Conservation (phyloP, 805 yeast species). For the Candida vaughaniae region DNA sequence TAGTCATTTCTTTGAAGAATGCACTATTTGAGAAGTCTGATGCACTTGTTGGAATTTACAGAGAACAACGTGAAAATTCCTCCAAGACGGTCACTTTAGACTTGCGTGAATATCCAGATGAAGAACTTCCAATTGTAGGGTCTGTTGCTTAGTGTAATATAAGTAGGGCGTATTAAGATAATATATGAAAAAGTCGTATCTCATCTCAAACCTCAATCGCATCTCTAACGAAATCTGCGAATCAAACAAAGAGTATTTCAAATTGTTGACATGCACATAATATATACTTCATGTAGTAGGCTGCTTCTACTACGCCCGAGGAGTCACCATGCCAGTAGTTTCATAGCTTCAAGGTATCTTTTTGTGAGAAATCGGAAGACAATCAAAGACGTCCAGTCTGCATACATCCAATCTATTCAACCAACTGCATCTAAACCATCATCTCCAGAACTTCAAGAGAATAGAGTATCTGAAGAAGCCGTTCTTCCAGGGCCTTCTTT, state of each 20-base stretch:
- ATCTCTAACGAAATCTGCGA: conserved; percentile 3
- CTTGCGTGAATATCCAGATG: conserved; percentile 57
- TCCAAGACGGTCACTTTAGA: conserved; percentile 75
- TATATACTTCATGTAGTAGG: no score
- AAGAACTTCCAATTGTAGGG: conserved; percentile 17
- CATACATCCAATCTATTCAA: no score
- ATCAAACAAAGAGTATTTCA: neutral
- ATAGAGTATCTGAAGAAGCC: no score
- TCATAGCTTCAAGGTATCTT: no score
- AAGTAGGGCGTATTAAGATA: neutral
- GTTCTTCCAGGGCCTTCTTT: no score
- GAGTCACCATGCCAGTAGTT: no score
- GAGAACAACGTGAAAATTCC: conserved; percentile 72
- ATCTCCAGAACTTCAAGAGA: neutral
- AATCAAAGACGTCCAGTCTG: no score
- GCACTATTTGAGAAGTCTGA: conserved; percentile 85
- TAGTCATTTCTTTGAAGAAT: conserved; percentile 88
- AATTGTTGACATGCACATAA: no score
- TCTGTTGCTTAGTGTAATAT: conserved; percentile 8
- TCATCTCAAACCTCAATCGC: conserved; percentile 2
- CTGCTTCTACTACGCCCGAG: no score
- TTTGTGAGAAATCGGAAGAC: no score
- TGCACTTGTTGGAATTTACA: conserved; percentile 87
- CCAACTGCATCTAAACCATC: no score
- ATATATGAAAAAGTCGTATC: neutral